Evolutionary conservation across 1,284 basidiomycete genomes (phyloP), one percentile per base, ranked within the genome.

Genomic region (Papiliotrema nemorosa): DNA sequence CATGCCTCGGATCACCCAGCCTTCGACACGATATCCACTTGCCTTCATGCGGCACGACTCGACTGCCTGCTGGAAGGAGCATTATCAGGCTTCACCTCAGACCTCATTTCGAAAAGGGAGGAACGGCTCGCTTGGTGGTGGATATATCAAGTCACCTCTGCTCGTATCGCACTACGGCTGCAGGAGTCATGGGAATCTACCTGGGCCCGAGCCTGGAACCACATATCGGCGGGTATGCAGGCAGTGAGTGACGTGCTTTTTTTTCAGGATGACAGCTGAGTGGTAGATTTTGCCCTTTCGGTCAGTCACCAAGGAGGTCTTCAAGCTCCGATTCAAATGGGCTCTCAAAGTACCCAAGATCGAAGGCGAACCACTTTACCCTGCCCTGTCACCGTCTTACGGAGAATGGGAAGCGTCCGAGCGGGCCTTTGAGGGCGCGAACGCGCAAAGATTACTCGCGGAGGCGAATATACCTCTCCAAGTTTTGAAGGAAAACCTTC

Each of bases 91-190:
- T 57, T 53, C 5, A 60, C 62, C 3, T 38, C 62, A 10, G 57
- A 58, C 3, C 54, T 72, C 2, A 52, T 66, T 18, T 43, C 44
- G 1, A 34, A 25, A 3, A 36, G 43, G 18, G 69, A 72, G 45
- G 58, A 60, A 26, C 39, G 50, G 18, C 52, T 54, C 14, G 40
- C 55, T 9, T 70, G 70, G 69, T 72, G 70, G 67, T 70, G 65
- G 65, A 54, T 69, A 9, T 5, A 50, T 3, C 29, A 43, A 13
- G 39, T 67, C 7, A 44, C 59, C 5, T 22, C 42, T 3, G 33
- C 42, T 16, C 38, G 61, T 25, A 6, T 47, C 10, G 16, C 14
- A 1, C 18, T 44, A 5, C 34, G 34, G 12, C 45, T 34, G 3
- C 5, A 45, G 2, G 42, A 47, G 3, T 53, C 58, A 9, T 66